phyloP scores from a whole-genome alignment of 2,329 filamentous ascomycete genomes.

The Tolypocladium endophyticum region DNA sequence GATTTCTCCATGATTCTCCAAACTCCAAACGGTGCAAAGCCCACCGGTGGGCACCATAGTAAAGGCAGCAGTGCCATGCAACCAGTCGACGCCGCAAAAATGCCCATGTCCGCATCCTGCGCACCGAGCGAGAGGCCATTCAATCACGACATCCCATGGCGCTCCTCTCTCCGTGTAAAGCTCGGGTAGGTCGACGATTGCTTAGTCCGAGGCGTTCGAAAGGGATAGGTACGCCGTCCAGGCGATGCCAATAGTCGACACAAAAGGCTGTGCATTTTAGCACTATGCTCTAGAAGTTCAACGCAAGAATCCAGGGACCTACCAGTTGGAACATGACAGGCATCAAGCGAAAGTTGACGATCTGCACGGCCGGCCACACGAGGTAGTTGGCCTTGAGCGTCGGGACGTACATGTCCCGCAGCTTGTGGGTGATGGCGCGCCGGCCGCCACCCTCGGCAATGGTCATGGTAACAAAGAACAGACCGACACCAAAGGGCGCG shows the following conservation, averaged over 20 bases:
- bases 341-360: conserved; percentile 92
- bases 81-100: background rate
- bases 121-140: background rate
- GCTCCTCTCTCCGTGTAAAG: no score
- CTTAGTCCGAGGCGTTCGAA: conserved; percentile 73
- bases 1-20: conserved; percentile 1
- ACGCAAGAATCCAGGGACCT: conserved; percentile 4
- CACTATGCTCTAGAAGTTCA: background rate
- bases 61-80: background rate
- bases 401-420: conserved; percentile 86
- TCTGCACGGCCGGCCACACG: conserved; percentile 90
- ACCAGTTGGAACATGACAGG: conserved; percentile 95
- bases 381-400: conserved; percentile 93
- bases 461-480: conserved; percentile 96
- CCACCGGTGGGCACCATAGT: background rate
- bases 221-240: conserved; percentile 97
- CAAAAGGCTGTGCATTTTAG: conserved; percentile 61
- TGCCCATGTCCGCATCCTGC: background rate
- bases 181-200: background rate
- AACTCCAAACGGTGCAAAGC: conserved; percentile 7
- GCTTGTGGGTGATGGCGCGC: conserved; percentile 69
- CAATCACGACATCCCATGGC: background rate
- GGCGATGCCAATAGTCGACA: conserved; percentile 88
- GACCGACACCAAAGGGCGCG: conserved; percentile 74
- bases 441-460: conserved; percentile 83